Evolutionary conservation across 2,329 filamentous ascomycete species (phyloP).

Genomic region (Cladosporium sp.): DNA sequence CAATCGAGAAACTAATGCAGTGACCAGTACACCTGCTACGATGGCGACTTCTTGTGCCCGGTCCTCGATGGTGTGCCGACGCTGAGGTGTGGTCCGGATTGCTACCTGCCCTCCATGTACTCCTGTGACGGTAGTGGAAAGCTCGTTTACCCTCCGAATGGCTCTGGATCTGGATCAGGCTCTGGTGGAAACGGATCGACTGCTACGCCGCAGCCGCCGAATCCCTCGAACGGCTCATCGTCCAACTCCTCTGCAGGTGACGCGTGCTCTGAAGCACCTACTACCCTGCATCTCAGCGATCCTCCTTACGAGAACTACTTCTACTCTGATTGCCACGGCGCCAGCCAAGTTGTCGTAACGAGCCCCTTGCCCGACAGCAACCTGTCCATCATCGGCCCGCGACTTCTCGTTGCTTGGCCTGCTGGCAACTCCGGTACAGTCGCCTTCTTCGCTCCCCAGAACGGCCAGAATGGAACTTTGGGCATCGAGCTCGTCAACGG

Average conservation of each 20-base stretch:
- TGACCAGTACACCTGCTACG: slow-evolving; percentile 34
- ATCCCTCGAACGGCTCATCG: background rate
- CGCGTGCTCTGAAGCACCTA: slow-evolving; percentile 24
- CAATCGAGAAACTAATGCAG: background rate
- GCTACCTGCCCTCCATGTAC: slow-evolving; percentile 32
- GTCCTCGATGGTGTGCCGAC: slow-evolving; percentile 30
- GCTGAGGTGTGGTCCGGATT: slow-evolving; percentile 31
- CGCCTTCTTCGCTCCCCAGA: slow-evolving; percentile 51
- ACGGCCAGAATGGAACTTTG: slow-evolving; percentile 49
- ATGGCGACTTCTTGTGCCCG: slow-evolving; percentile 33
- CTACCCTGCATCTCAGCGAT: slow-evolving; percentile 45
- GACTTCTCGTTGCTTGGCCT: slow-evolving; percentile 56
- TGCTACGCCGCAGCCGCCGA: background rate
- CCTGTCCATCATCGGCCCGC: slow-evolving; percentile 49
- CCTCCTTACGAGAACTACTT: slow-evolving; percentile 60
- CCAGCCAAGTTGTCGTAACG: slow-evolving; percentile 55
- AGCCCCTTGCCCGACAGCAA: slow-evolving; percentile 50
- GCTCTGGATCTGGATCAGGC: background rate
- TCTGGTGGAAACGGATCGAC: background rate
- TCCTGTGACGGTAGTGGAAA: slow-evolving; percentile 18
- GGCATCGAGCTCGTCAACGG: slow-evolving; percentile 49
- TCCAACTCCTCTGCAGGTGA: slow-evolving; percentile 12
- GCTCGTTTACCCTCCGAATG: slow-evolving; percentile 25
- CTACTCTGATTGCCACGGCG: slow-evolving; percentile 57
- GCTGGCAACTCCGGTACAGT: slow-evolving; percentile 58